Evolutionary conservation across 164 flowering plant species (phyloP).

Genomic region (Magnolia sinica): DNA sequence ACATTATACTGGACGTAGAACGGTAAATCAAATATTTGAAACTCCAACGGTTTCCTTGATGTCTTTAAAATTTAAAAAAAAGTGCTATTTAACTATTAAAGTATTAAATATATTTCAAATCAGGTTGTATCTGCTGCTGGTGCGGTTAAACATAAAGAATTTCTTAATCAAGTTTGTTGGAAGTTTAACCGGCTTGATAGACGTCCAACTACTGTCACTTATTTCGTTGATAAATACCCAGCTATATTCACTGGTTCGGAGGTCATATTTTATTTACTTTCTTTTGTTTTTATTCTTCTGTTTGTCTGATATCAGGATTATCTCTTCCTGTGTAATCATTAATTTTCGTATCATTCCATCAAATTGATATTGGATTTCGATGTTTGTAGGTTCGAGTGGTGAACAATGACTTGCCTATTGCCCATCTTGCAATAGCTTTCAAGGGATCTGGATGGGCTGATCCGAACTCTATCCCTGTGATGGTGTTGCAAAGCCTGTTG

Average conservation of each 20-base stretch:
- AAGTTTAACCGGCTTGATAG: constrained; percentile 12
- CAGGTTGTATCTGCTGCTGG: constrained; percentile 24
- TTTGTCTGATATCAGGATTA: background rate
- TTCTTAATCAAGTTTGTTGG: constrained; percentile 13
- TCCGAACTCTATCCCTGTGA: constrained; percentile 83
- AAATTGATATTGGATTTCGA: constrained; percentile 1
- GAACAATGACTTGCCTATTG: constrained; percentile 70
- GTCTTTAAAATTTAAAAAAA: background rate
- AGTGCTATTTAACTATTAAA: background rate
- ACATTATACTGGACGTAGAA: constrained; percentile 21
- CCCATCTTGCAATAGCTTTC: constrained; percentile 88
- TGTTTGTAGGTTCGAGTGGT: constrained; percentile 63
- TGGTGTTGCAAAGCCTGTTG: constrained; percentile 83
- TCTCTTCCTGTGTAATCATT: background rate
- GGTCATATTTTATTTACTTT: constrained; percentile 31
- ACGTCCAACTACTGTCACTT: constrained; percentile 60
- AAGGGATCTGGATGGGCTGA: constrained; percentile 85
- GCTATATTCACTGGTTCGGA: constrained; percentile 80
- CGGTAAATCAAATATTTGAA: constrained; percentile 9
- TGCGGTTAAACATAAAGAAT: constrained; percentile 14
- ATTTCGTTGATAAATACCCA: constrained; percentile 62
- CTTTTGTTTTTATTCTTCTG: background rate
- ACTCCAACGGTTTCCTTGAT: background rate
- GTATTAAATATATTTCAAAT: background rate
- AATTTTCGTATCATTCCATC: too few species aligned